Evolutionary conservation across 164 flowering plant genomes (phyloP).

Genomic region (Tinospora cordifolia): DNA sequence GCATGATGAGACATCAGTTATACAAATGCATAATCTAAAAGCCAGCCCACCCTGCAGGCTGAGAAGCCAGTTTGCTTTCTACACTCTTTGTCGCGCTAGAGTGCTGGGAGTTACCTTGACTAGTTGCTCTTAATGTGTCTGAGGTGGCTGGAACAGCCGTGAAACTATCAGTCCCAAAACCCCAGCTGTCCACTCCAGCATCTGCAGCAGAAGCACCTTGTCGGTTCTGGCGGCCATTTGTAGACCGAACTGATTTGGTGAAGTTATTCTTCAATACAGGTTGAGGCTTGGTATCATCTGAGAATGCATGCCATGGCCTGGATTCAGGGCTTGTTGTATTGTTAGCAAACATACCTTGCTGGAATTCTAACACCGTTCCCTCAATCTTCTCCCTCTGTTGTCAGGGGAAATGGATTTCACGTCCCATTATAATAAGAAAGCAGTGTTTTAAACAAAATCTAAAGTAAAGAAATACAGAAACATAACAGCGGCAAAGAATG

Average conservation of each 20-base stretch:
- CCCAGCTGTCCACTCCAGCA: conserved; percentile 50
- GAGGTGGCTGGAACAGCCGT: conserved; percentile 55
- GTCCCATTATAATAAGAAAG: neutral
- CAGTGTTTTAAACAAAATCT: neutral
- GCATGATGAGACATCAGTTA: neutral
- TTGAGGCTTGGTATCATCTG: conserved; percentile 33
- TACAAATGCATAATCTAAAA: conserved; percentile 33
- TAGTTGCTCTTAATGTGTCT: conserved; percentile 25
- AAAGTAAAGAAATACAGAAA: neutral
- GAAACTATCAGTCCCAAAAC: conserved; percentile 75
- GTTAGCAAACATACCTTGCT: conserved; percentile 38
- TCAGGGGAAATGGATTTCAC: neutral
- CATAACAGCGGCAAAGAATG: neutral
- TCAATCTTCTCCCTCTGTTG: conserved; percentile 47
- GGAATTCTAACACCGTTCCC: conserved; percentile 51
- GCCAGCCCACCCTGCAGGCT: conserved; percentile 99
- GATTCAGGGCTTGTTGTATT: conserved; percentile 37
- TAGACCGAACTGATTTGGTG: conserved; percentile 57
- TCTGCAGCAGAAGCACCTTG: conserved; percentile 26
- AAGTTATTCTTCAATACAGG: conserved; percentile 20
- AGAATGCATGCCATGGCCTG: conserved; percentile 41
- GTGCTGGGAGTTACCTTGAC: conserved; percentile 40
- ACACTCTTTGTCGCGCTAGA: conserved; percentile 34
- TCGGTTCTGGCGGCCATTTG: conserved; percentile 42
- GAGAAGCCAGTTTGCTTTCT: conserved; percentile 46